Base-by-base conservation (phyloP, 2,329 filamentous ascomycete species). In the Colletotrichum melonis region DNA sequence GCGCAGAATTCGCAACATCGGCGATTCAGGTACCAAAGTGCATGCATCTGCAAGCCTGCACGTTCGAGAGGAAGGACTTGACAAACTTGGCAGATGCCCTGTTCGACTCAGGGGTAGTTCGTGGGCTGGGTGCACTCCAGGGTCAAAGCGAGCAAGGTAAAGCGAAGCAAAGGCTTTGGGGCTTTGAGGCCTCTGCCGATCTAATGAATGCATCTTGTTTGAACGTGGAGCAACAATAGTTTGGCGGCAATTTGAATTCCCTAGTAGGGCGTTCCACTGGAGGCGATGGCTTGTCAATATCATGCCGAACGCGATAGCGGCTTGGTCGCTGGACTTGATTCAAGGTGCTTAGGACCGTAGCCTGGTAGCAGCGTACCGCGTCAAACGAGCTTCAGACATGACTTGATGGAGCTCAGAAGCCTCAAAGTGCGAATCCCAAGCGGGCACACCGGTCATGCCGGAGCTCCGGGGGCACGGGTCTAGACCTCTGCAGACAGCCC, bases 21-120 rank as follows among this genome's bases (percentile, higher is more conserved):
- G 46, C 28, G 56, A 38, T 32, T 52, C 68, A 67, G 46, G 63
- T 35, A 67, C 32, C 42, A 22, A 49, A 62, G 32, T 67, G 63
- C 68, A 62, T 67, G 56, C 56, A 55, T 55, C 46, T 57, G 42
- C 38, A 42, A 42, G 7, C 22, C 57, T 56, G 63, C 69, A 63
- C 26, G 58, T 22, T 22, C 28, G 65, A 62, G 54, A 62, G 52
- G 35, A 57, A 63, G n/a, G 42, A 11, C 9, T 69, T 26, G 19
- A 24, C 54, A 54, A 58, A n/a, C 65, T 72, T 69, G 58, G 65
- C 69, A 49, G 58, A 42, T 12, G 57, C 65, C 65, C 65, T 46
- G 54, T n/a, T 42, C 58, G 28, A 14, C 30, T 19, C 65, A 32
- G 32, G 66, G 69, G 24, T 58, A 46, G 42, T 57, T 38, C 30